A percentile compares a stretch with the other conserved stretches of the same genome.
These are phyloP conservation scores for Mucor plumbeus DNA, from an alignment of 371 early-diverging fungal genomes.

Conservation along the genomic window DNA sequence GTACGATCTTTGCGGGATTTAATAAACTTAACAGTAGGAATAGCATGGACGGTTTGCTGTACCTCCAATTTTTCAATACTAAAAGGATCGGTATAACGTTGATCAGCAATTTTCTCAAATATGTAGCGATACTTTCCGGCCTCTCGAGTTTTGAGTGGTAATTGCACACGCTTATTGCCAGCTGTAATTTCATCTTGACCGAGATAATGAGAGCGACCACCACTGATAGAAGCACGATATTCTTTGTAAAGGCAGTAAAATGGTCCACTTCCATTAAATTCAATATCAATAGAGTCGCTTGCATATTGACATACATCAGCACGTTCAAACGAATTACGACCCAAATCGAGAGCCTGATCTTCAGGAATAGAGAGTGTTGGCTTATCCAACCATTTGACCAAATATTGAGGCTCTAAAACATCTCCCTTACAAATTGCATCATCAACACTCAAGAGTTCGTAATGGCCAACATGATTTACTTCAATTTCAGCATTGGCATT, in stretches of 20 bases:
- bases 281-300: constrained; percentile 45
- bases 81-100: constrained; percentile 44
- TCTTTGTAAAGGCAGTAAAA: constrained; percentile 45
- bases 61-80: constrained; percentile 25
- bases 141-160: constrained; percentile 43
- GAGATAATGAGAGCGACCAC: constrained; percentile 11
- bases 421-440: constrained; percentile 56
- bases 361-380: constrained; percentile 44
- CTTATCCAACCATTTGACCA: constrained; percentile 45
- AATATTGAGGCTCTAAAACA: constrained; percentile 38
- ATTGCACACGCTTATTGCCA: constrained; percentile 35
- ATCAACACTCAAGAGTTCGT: constrained; percentile 48
- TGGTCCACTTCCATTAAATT: constrained; percentile 48
- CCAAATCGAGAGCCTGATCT: constrained; percentile 26
- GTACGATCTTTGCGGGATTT: constrained; percentile 25
- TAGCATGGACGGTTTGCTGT: constrained; percentile 48
- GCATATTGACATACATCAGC: constrained; percentile 50
- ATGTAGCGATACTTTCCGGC: constrained; percentile 49
- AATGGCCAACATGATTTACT: constrained; percentile 42
- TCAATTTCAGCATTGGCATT: constrained; percentile 54
- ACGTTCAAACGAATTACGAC: constrained; percentile 38
- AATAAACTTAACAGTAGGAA: constrained; percentile 47
- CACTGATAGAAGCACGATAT: constrained; percentile 1
- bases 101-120: constrained; percentile 53
- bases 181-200: constrained; percentile 43